phyloP scores from a whole-genome alignment of 345 rosid species.

The Boechera divaricarpa region DNA sequence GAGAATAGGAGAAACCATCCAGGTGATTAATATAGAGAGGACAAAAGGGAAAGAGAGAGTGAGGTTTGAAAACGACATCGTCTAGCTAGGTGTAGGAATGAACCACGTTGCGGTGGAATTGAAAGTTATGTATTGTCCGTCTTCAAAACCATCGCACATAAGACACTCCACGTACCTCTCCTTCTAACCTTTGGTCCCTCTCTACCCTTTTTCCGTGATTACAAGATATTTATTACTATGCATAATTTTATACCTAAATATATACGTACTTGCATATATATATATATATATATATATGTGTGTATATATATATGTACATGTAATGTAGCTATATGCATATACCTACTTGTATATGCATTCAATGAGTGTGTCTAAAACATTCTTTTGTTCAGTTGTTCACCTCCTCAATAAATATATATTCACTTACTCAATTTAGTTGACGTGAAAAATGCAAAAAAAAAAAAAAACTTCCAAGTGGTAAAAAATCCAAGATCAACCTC shows the following conservation, averaged over 20 bases:
- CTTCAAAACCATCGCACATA: constrained; percentile 25
- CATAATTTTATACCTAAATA: constrained; percentile 30
- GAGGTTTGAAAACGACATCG: constrained; percentile 35
- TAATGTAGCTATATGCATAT: constrained; percentile 12
- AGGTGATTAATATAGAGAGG: constrained; percentile 45
- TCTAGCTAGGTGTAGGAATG: constrained; percentile 39
- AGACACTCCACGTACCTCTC: constrained; percentile 41
- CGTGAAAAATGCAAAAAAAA: background rate
- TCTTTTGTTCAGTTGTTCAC: background rate
- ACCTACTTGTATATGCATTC: constrained; percentile 41
- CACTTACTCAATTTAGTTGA: background rate
- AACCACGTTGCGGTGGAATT: constrained; percentile 47
- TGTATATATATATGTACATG: background rate
- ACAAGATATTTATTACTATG: constrained; percentile 31
- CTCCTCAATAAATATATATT: background rate
- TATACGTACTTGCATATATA: constrained; percentile 19
- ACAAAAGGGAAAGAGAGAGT: constrained; percentile 38
- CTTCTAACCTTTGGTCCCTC: constrained; percentile 39
- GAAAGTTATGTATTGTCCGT: constrained; percentile 35
- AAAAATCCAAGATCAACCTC: no score
- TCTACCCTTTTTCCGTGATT: constrained; percentile 24
- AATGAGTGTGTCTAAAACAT: constrained; percentile 15
- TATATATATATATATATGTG: background rate
- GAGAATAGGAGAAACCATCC: constrained; percentile 27
- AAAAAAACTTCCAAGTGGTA: no score